Conservation (phyloP, 1,284 basidiomycete species). For the Sanguinoderma infundibulare region DNA sequence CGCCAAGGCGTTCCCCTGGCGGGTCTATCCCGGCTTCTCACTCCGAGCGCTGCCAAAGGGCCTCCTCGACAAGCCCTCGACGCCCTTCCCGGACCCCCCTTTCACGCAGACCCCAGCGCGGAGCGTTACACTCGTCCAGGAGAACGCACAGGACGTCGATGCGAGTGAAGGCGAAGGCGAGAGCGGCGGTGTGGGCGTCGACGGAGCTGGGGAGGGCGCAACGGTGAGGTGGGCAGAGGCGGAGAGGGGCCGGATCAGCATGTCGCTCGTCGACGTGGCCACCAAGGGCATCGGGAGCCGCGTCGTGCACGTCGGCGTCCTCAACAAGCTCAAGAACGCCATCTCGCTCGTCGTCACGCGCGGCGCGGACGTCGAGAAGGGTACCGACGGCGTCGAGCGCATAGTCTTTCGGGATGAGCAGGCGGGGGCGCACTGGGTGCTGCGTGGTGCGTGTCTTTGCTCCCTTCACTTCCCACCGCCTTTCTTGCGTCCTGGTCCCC, state of each 20-base stretch:
- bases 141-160: background rate
- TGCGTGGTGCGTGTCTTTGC: conserved; percentile 39
- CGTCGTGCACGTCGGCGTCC: conserved; percentile 31
- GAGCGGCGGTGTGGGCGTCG: background rate
- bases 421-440: conserved; percentile 35
- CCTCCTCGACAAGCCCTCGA: conserved; percentile 21
- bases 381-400: conserved; percentile 26
- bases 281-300: conserved; percentile 26
- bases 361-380: conserved; percentile 38
- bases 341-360: conserved; percentile 44
- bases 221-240: background rate
- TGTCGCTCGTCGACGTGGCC: conserved; percentile 32
- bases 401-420: conserved; percentile 36
- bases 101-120: conserved; percentile 13
- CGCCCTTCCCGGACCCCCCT: conserved; percentile 29
- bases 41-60: conserved; percentile 34
- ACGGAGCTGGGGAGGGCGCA: background rate
- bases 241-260: conserved; percentile 22
- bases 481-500: background rate
- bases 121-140: background rate
- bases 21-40: conserved; percentile 15
- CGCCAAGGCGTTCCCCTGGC: conserved; percentile 14
- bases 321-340: conserved; percentile 42
- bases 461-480: background rate
- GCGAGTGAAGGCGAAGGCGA: too few species aligned